Evolutionary conservation across 345 rosid species (phyloP), one percentile per base, ranked within the genome.

Genomic region (Toxicodendron radicans): DNA sequence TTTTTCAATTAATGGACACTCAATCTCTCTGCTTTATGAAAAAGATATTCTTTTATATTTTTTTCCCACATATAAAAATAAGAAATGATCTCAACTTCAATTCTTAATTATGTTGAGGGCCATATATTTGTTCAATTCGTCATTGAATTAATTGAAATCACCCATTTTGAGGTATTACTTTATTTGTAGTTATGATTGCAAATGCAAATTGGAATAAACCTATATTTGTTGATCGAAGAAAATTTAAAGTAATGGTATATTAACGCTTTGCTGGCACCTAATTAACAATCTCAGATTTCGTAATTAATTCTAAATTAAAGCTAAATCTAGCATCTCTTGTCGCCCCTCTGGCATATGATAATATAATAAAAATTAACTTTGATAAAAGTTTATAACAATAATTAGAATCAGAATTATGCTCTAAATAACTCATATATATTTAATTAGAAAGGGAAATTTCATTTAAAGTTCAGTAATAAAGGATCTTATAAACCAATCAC

Each of bases 401-500:
- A 48, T 24, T 13, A 66, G 46, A 41, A 46, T 23, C 30, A 23
- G 65, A 30, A 32, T 61, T 32, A 24, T 66, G 56, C 70, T 45
- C n/a, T 21, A 41, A 12, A 64, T 21, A 63, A n/a, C 30, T 64
- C 7, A 7, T 53, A 24, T 52, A 30, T 32, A 4, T 3, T 18
- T 5, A 38, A 38, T 38, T 38, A 32, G 11, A 54, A 53, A 32
- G 32, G 35, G 30, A 38, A 64, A 21, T 30, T 52, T 18, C 17
- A 68, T 68, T 33, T 61, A 20, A 56, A 35, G 35, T 13, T 70
- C 20, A 41, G 24, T 38, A 38, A 38, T 46, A 57, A 48, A 72
- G 51, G 75, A 62, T 51, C 35, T 32, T 61, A 11, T 18, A 5
- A 53, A 46, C 62, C 61, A 62, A 62, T 62, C 35, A 51, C 59